Conservation (phyloP, 2,329 filamentous ascomycete species). For the Diplodia intermedia region DNA sequence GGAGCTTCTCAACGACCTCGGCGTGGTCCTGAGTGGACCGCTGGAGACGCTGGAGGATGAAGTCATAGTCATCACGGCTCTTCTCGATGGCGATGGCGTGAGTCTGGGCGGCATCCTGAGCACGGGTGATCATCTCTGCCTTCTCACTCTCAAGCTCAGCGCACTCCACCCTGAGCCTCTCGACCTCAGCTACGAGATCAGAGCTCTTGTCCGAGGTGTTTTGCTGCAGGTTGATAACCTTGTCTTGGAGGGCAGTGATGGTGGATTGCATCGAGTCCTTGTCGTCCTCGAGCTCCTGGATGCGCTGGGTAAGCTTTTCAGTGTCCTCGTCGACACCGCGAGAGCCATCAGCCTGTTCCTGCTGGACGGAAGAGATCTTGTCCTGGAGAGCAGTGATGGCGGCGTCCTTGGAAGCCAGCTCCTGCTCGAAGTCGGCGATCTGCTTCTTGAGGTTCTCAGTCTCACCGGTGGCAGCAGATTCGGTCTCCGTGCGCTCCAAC, state of each 20-base stretch:
- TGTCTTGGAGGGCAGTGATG: slow-evolving; percentile 28
- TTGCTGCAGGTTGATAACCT: slow-evolving; percentile 27
- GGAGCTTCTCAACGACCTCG: slow-evolving; percentile 15
- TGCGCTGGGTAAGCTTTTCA: slow-evolving; percentile 12
- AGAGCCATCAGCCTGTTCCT: slow-evolving; percentile 20
- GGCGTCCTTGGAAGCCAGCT: slow-evolving; percentile 22
- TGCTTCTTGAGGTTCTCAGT: slow-evolving; percentile 16
- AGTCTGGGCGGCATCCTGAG: slow-evolving; percentile 19
- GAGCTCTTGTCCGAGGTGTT: slow-evolving; percentile 22
- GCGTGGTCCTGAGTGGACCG: not conserved
- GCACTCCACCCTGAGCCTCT: slow-evolving; percentile 20
- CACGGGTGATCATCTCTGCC: slow-evolving; percentile 9
- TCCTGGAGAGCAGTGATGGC: slow-evolving; percentile 22
- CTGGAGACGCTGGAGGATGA: slow-evolving; percentile 25
- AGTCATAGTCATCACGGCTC: slow-evolving; percentile 16
- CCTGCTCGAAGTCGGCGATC: slow-evolving; percentile 21
- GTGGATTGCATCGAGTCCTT: slow-evolving; percentile 28
- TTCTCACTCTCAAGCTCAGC: slow-evolving; percentile 25
- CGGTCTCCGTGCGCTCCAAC: slow-evolving; percentile 22
- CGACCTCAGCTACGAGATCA: slow-evolving; percentile 27
- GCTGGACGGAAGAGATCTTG: slow-evolving; percentile 17
- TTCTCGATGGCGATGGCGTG: slow-evolving; percentile 17
- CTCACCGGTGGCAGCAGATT: slow-evolving; percentile 3
- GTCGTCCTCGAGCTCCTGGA: slow-evolving; percentile 26
- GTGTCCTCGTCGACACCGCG: not conserved